Base-by-base conservation (phyloP, 768 basidiomycete species). In the Leccinellum rugosiceps region DNA sequence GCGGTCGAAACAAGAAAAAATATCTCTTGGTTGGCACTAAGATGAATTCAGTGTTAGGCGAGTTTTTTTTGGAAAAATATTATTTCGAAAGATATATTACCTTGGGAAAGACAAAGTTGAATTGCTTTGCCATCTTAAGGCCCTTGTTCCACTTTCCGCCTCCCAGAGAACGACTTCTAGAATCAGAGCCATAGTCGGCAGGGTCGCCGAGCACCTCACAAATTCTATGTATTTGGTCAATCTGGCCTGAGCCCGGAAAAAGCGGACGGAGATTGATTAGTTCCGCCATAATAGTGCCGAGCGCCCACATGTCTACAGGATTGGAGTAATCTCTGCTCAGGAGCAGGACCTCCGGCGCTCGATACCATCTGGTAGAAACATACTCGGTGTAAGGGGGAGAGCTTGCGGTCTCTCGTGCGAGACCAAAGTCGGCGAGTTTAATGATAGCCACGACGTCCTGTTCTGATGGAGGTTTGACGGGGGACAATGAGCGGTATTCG, bases 311-410 rank as follows among this genome's bases (percentile, higher is more conserved):
- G 67, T 99, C 97, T 25, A 99, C 96, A 4, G 97, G 94, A 67
- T 90, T 91, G 10, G 93, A 95, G 69, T 99, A 99, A 71, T 98
- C 90, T 56, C 86, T 83, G 66, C 92, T 93, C 58, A 92, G 80
- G 41, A 99, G 81, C 30, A 99, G 79, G 17, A 99, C 94, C 72
- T 99, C 97, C 15, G 97, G 97, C 0, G 97, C 97, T 57, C 97
- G 91, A 74, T 99, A 99, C 97, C 97, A 99, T 41, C 97, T 82
- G n/a, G 97, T 99, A 21, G 94, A 91, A 38, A 99, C 97, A 68
- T 99, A 98, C 76, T 98, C 97, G 26, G 97, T 98, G 70, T 98
- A 99, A 0, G 97, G 97, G 1, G 97, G 97, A 55, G 79, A 74
- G 63, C 92, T 93, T 54, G 78, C 80, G 4, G 90, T 97, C 71